These are phyloP conservation scores for Fusarium fracticaudum DNA, from an alignment of 2,329 filamentous ascomycete species.

Conservation along the genomic window DNA sequence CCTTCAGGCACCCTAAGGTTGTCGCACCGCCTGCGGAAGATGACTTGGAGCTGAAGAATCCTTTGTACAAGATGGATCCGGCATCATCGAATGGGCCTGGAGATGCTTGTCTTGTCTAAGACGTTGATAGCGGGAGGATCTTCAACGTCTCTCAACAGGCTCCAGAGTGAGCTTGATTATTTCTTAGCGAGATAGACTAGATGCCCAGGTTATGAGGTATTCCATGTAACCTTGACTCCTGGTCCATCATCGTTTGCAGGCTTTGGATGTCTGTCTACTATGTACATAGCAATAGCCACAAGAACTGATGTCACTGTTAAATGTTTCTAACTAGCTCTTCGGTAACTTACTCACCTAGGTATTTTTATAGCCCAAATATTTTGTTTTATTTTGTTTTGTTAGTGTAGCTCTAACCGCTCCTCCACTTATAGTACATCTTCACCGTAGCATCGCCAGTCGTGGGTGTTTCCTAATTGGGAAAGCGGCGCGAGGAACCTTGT, in stretches of 20 bases:
- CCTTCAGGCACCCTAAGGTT: background rate
- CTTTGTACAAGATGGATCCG: background rate
- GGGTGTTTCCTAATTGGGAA: constrained; percentile 26
- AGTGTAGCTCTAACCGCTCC: too few species aligned
- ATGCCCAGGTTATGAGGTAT: background rate
- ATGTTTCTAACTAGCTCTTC: background rate
- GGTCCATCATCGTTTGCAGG: background rate
- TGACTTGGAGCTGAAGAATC: background rate
- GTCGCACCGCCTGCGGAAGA: background rate
- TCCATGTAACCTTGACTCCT: background rate
- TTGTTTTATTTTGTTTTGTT: background rate
- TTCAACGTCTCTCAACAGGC: background rate
- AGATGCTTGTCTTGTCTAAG: background rate
- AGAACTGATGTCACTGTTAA: background rate
- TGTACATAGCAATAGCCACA: background rate
- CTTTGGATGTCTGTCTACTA: background rate
- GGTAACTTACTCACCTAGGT: background rate
- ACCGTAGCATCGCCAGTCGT: constrained; percentile 5
- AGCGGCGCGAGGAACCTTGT: constrained; percentile 24
- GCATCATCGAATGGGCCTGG: background rate
- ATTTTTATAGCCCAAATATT: too few species aligned
- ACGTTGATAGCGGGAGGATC: background rate
- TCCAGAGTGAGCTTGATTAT: background rate
- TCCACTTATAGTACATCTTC: background rate
- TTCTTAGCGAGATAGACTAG: background rate